Percentiles rank a stretch among this genome's conserved stretches.
phyloP scores from a whole-genome alignment of 495 filamentous ascomycete genomes.

The Penicillium manginii region DNA sequence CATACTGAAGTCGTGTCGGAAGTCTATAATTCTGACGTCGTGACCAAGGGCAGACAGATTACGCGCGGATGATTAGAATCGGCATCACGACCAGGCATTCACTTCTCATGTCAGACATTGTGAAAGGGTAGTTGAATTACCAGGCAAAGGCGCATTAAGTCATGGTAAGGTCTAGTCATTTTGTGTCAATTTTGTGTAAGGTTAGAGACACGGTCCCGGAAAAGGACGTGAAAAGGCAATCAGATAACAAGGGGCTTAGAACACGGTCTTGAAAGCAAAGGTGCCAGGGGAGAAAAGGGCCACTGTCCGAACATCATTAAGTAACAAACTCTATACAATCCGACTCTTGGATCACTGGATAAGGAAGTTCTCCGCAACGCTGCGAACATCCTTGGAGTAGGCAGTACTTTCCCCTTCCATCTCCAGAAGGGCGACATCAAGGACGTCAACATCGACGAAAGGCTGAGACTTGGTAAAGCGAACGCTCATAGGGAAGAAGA shows the following conservation, averaged over 20 bases:
- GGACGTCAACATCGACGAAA: slow-evolving; percentile 88
- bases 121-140: background rate
- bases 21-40: slow-evolving; percentile 32
- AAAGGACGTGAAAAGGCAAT: slow-evolving; percentile 12
- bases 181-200: slow-evolving; percentile 26
- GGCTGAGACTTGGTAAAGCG: slow-evolving; percentile 84
- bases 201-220: slow-evolving; percentile 13
- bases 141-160: background rate
- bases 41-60: slow-evolving; percentile 11
- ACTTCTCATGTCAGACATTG: background rate
- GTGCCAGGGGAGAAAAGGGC: slow-evolving; percentile 11
- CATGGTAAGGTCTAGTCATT: slow-evolving; percentile 5
- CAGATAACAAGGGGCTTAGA: slow-evolving; percentile 26
- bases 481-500: slow-evolving; percentile 97
- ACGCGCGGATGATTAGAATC: slow-evolving; percentile 25
- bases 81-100: slow-evolving; percentile 10
- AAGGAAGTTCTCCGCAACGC: slow-evolving; percentile 76
- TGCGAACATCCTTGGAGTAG: slow-evolving; percentile 89
- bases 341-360: slow-evolving; percentile 64
- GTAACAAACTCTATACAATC: slow-evolving; percentile 43
- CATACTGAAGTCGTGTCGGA: background rate
- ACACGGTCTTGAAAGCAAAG: slow-evolving; percentile 27
- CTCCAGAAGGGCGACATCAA: slow-evolving; percentile 71
- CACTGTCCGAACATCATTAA: slow-evolving; percentile 50
- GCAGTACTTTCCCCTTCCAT: slow-evolving; percentile 76